Conservation (phyloP, 164 flowering plant genomes). For the Dillenia turbinata region DNA sequence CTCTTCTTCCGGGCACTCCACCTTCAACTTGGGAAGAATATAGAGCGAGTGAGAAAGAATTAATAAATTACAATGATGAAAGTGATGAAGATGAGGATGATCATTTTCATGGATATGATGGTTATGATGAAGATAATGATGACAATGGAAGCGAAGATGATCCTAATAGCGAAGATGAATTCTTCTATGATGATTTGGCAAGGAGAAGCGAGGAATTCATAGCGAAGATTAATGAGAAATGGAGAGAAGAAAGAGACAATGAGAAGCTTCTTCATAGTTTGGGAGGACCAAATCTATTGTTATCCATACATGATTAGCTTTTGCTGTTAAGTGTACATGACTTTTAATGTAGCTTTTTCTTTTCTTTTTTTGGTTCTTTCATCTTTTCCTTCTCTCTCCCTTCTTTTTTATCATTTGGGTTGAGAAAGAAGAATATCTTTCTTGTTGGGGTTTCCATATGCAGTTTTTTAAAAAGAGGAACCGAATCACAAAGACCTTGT, state of each 20-base stretch:
- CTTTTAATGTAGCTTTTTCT: too few species aligned
- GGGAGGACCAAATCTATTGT: too few species aligned
- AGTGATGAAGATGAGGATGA: neutral
- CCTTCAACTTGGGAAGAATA: neutral
- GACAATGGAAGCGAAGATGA: constrained; percentile 4
- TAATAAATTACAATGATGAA: constrained; percentile 1
- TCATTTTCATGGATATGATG: constrained; percentile 14
- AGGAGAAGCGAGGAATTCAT: constrained; percentile 34
- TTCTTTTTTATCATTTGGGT: too few species aligned
- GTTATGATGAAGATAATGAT: constrained; percentile 18
- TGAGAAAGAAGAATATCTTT: too few species aligned
- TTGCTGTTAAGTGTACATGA: too few species aligned
- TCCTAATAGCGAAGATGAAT: neutral
- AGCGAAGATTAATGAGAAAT: constrained; percentile 21
- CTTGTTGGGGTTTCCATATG: too few species aligned
- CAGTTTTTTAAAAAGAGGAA: too few species aligned
- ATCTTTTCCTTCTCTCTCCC: too few species aligned
- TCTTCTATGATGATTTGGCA: constrained; percentile 16
- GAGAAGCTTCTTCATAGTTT: constrained; percentile 10
- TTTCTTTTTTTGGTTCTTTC: too few species aligned
- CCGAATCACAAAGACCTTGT: too few species aligned
- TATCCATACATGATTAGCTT: too few species aligned
- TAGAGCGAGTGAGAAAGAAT: neutral
- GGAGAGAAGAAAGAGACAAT: constrained; percentile 31
- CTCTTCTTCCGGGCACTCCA: neutral